phyloP scores from a whole-genome alignment of 1,284 basidiomycete species.

The Coniferiporia sulphurascens region DNA sequence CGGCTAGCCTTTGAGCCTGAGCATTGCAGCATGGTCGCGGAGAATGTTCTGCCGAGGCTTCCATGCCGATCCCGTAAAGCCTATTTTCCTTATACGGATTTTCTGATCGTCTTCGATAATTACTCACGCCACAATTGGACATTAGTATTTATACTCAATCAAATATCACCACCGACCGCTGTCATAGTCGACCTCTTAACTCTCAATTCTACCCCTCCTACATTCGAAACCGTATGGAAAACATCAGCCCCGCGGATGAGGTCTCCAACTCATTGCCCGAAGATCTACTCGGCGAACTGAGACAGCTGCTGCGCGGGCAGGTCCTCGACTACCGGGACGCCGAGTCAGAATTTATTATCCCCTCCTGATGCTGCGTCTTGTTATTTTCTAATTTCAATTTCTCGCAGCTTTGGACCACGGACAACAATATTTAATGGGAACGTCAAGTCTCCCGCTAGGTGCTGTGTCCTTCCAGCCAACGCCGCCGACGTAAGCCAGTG shows the following conservation, averaged over 20 bases:
- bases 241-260: neutral
- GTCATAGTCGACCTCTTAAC: too few species aligned
- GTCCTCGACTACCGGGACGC: slow-evolving; percentile 4
- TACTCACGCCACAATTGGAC: neutral
- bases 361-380: neutral
- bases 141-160: neutral
- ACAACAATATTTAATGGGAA: slow-evolving; percentile 19
- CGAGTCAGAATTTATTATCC: slow-evolving; percentile 5
- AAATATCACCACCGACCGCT: too few species aligned
- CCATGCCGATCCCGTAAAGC: neutral
- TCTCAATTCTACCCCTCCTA: too few species aligned
- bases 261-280: neutral
- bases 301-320: neutral
- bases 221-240: neutral
- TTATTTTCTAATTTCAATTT: neutral
- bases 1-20: too few species aligned
- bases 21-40: too few species aligned
- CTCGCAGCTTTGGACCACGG: slow-evolving; percentile 6
- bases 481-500: slow-evolving; percentile 16
- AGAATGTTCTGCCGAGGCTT: neutral
- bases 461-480: slow-evolving; percentile 7
- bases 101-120: neutral
- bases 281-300: slow-evolving; percentile 4
- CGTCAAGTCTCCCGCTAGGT: slow-evolving; percentile 13
- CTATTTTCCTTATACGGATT: neutral